These are phyloP conservation scores for Vairimorpha necatrix DNA, from an alignment of 371 early-diverging fungal genomes.

Conservation along the genomic window DNA sequence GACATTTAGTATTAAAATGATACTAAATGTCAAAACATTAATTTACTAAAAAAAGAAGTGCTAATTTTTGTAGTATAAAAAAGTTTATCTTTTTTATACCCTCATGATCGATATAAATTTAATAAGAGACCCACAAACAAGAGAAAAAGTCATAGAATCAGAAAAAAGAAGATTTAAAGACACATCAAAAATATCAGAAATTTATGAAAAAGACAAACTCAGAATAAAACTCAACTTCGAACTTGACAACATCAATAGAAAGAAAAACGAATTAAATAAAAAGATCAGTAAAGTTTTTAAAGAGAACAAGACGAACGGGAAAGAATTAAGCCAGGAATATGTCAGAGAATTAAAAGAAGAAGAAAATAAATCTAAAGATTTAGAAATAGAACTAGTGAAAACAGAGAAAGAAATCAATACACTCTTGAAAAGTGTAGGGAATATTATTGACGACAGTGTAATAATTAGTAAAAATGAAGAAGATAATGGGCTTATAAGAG, in stretches of 20 bases:
- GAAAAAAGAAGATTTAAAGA: slow-evolving; percentile 58
- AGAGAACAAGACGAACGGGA: slow-evolving; percentile 38
- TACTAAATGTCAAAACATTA: too few species aligned
- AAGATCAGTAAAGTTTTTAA: slow-evolving; percentile 40
- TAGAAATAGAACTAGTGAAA: slow-evolving; percentile 18
- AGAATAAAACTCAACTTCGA: slow-evolving; percentile 52
- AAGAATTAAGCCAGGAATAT: slow-evolving; percentile 25
- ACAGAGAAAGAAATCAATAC: slow-evolving; percentile 44
- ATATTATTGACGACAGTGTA: slow-evolving; percentile 87
- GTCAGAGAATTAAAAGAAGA: slow-evolving; percentile 6
- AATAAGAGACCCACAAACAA: slow-evolving; percentile 42
- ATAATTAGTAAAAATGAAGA: slow-evolving; percentile 79
- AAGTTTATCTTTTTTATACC: background rate
- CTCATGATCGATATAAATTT: slow-evolving; percentile 54
- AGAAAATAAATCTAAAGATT: slow-evolving; percentile 15
- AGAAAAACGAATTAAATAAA: slow-evolving; percentile 47
- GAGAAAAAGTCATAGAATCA: slow-evolving; percentile 35
- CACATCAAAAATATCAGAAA: slow-evolving; percentile 27
- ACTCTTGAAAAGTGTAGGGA: slow-evolving; percentile 74
- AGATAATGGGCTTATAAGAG: slow-evolving; percentile 74
- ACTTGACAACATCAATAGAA: slow-evolving; percentile 55
- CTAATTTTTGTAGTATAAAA: background rate
- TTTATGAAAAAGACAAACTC: slow-evolving; percentile 47
- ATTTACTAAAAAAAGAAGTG: too few species aligned
- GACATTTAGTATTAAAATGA: too few species aligned